These are phyloP conservation scores for Silene conica DNA, from an alignment of 148 eudicot species.

Conservation along the genomic window DNA sequence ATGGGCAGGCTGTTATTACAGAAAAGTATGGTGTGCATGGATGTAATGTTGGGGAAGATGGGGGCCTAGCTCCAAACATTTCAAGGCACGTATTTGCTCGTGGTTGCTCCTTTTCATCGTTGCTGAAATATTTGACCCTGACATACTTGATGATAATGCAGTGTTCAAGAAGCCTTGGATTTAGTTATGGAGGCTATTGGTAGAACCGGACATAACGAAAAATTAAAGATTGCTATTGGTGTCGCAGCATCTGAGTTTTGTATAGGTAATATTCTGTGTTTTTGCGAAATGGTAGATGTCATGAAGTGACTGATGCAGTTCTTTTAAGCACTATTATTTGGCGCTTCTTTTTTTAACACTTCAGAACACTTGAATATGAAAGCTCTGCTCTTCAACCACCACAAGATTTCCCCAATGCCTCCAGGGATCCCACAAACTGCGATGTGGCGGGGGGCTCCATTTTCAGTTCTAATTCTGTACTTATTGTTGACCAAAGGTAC, in stretches of 20 bases:
- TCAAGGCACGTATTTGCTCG: constrained; percentile 56
- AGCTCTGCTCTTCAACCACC: not conserved
- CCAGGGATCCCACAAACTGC: not conserved
- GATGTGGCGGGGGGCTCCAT: not conserved
- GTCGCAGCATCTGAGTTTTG: constrained; percentile 94
- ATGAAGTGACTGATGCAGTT: not conserved
- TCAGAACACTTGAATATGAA: constrained; percentile 3
- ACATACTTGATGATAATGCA: constrained; percentile 34
- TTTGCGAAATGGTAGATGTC: not conserved
- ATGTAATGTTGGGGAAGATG: constrained; percentile 89
- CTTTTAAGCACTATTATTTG: not conserved
- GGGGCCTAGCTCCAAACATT: constrained; percentile 90
- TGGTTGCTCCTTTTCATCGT: constrained; percentile 1
- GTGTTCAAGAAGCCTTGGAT: constrained; percentile 82
- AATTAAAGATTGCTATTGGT: constrained; percentile 79
- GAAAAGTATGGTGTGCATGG: constrained; percentile 78
- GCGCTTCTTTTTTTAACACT: not conserved
- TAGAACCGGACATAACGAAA: constrained; percentile 76
- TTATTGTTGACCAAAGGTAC: constrained; percentile 2
- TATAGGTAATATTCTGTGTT: constrained; percentile 52
- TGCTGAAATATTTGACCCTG: not conserved
- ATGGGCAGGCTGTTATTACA: constrained; percentile 77
- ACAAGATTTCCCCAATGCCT: not conserved
- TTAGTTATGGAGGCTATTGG: constrained; percentile 82
- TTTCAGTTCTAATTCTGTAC: not conserved